Evolutionary conservation across 441 rosid species (phyloP).

Genomic region (Capsella rubella): DNA sequence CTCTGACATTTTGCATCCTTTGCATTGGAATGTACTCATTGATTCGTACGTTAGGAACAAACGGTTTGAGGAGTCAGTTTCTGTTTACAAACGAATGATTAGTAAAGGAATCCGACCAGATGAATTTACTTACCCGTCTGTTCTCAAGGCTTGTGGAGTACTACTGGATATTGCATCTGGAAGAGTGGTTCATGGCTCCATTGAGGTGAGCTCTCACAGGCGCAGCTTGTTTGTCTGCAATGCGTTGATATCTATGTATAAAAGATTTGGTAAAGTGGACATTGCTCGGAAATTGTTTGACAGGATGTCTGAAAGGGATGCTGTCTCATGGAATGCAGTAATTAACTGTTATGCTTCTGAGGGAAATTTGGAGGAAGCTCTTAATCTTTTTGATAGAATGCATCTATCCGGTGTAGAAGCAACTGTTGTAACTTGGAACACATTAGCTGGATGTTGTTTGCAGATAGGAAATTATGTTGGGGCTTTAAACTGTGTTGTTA

Average conservation of each 20-base stretch:
- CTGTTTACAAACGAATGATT: constrained; percentile 59
- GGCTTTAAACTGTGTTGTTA: constrained; percentile 58
- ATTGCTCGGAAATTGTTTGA: constrained; percentile 67
- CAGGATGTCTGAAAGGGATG: constrained; percentile 66
- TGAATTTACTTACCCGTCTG: constrained; percentile 77
- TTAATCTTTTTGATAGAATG: constrained; percentile 58
- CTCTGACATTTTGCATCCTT: constrained; percentile 51
- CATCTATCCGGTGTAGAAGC: constrained; percentile 46
- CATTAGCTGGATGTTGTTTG: constrained; percentile 58
- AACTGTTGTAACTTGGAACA: constrained; percentile 70
- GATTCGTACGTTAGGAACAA: constrained; percentile 61
- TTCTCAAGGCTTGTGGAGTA: constrained; percentile 82
- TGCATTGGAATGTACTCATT: constrained; percentile 79
- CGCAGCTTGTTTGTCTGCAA: constrained; percentile 68
- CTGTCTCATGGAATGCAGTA: constrained; percentile 78
- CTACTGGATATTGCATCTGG: constrained; percentile 55
- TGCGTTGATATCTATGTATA: constrained; percentile 78
- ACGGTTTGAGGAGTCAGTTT: constrained; percentile 53
- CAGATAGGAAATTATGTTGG: constrained; percentile 50
- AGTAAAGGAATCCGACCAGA: constrained; percentile 61
- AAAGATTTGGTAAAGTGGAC: constrained; percentile 59
- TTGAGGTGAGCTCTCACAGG: constrained; percentile 50
- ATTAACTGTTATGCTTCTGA: constrained; percentile 63
- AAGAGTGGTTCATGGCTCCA: constrained; percentile 55
- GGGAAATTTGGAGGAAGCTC: constrained; percentile 65